Base-by-base conservation (phyloP, 2,329 filamentous ascomycete species). In the Zymoseptoria tritici region DNA sequence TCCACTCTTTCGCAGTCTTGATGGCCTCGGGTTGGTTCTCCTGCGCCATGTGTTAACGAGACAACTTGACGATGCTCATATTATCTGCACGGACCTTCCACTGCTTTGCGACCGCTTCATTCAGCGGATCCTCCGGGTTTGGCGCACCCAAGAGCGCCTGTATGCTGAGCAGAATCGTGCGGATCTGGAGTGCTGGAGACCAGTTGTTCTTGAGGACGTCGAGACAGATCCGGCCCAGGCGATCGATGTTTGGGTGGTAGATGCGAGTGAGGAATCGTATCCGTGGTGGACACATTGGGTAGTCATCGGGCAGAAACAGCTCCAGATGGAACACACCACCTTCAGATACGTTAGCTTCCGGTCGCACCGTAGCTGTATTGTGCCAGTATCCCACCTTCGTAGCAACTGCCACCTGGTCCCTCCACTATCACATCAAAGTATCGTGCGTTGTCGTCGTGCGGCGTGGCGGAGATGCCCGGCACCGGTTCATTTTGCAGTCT, bases 161-260 rank as follows among this genome's bases (percentile, higher is more conserved):
- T 74, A 99, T 99, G 9, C 93, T 97, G 57, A 99, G 86, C n/a
- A 99, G 85, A 67, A 99, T 99, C 6, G 94, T 99, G 65, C 94
- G 88, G 73, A 99, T 99, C 77, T 99, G 94, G 31, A 99, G 84
- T 13, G 95, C 94, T 4, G 94, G 94, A 21, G 93, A 97, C 94
- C 94, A 99, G 82, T 99, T 99, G 75, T 94, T 96, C 81, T 99
- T 99, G 60, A 99, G 79, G 36, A 99, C 94, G 74, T 99, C 94
- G 55, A 99, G 80, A 74, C 95, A 99, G 77, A 99, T 99, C 62
- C 94, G 89, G 62, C 94, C 94, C 2, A 99, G 85, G 77, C 95
- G 95, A 75, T 99, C 94, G 68, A 99, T 97, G 75, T 99, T 99
- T 56, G 94, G 94, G 75, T 99, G 95, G 78, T 97, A 99, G 76